phyloP scores from a whole-genome alignment of 345 rosid species.

The Eucalyptus leucophloia region DNA sequence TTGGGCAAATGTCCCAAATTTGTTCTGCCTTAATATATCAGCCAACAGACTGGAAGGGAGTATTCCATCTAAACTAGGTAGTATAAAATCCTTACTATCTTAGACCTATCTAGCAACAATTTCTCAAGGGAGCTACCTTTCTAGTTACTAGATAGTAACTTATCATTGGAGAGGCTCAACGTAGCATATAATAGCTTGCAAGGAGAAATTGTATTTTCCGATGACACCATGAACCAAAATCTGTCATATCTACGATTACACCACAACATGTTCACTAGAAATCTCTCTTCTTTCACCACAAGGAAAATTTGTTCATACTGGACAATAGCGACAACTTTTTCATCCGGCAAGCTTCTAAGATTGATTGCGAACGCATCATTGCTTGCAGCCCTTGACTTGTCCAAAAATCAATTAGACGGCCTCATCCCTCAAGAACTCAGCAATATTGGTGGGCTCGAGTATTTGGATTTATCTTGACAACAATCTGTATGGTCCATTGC shows the following conservation, averaged over 20 bases:
- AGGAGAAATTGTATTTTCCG: background rate
- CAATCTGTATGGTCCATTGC: background rate
- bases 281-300: background rate
- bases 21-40: accelerated
- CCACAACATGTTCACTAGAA: background rate
- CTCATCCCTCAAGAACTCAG: background rate
- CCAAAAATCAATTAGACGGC: background rate
- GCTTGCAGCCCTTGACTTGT: background rate
- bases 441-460: background rate
- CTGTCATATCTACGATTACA: accelerated
- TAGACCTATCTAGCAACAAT: background rate
- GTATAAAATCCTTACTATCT: background rate
- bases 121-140: background rate
- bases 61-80: background rate
- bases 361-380: accelerated
- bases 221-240: accelerated
- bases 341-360: background rate
- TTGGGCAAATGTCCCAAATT: background rate
- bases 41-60: background rate
- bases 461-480: background rate
- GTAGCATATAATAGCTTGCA: background rate
- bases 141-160: background rate
- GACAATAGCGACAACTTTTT: background rate
- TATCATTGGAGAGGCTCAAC: accelerated
- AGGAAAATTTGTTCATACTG: background rate